Base-by-base conservation (phyloP, 2,329 filamentous ascomycete genomes). In the Phyllosticta citribraziliensis region DNA sequence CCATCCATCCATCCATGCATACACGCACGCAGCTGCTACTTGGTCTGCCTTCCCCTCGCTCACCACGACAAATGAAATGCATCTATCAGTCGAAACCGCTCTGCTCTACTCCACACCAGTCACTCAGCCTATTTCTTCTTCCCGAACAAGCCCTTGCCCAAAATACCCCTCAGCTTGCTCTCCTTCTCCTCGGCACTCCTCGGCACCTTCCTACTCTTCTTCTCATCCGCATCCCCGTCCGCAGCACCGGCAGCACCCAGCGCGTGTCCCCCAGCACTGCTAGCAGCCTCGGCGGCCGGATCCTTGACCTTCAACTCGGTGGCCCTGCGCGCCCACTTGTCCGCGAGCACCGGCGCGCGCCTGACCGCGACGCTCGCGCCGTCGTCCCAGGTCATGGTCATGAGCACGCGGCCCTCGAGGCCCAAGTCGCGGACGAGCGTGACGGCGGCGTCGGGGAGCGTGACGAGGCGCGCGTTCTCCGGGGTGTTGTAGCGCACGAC, bases 321-420 rank as follows among this genome's bases (percentile, higher is more conserved):
- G 82, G 0, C 89, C 90, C 68, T 83, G 79, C 58, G 80, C 79
- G 27, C 83, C 65, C 72, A 76, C 64, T 84, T 81, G 52, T 76
- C 72, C 64, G 83, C 86, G 61, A 94, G 73, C 58, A 88, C 84
- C 17, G 82, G 76, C 24, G 60, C 75, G 30, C 80, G 80, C 63
- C 86, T 79, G 4, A 80, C 81, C 11, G 80, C 75, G 1, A 76
- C 68, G n/a, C 82, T 78, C 1, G 86, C 88, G 47, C 73, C 78
- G 55, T 86, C 82, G 20, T 85, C 83, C 89, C 91, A 96, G 1
- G 85, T 75, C 63, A 96, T 82, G 63, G 87, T 93, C 52, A 97
- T 77, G 9, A 96, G 77, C 33, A 92, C 86, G 35, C 84, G 82
- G 6, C 86, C 85, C 2, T 80, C 81, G 64, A 97, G 82, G 14